Evolutionary conservation across 768 basidiomycete genomes (phyloP).

Genomic region (Cantharellus cinnabarinus): DNA sequence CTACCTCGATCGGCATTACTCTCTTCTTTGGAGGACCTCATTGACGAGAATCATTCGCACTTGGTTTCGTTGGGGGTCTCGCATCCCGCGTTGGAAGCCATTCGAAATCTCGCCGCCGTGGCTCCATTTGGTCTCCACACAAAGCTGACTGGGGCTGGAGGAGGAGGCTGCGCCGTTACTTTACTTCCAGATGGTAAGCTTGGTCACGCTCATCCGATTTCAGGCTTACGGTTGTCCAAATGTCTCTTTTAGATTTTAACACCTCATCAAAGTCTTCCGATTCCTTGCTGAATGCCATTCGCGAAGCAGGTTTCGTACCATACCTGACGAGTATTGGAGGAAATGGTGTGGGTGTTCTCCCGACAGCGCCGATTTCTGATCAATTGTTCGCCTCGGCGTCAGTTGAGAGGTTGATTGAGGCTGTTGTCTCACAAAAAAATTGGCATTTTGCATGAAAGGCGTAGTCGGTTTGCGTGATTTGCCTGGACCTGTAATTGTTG

Average conservation of each 20-base stretch:
- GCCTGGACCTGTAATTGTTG: too few species aligned
- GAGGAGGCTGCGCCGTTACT: slow-evolving; percentile 94
- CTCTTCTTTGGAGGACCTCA: slow-evolving; percentile 49
- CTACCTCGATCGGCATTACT: slow-evolving; percentile 46
- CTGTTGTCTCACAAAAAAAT: too few species aligned
- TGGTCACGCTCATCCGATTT: slow-evolving; percentile 6
- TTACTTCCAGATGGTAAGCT: slow-evolving; percentile 71
- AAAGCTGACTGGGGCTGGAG: slow-evolving; percentile 95
- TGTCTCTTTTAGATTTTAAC: background rate
- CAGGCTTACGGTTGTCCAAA: background rate
- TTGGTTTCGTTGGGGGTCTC: slow-evolving; percentile 77
- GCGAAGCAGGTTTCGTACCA: slow-evolving; percentile 52
- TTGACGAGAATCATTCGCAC: slow-evolving; percentile 75
- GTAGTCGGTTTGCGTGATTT: too few species aligned
- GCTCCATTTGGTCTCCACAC: slow-evolving; percentile 54
- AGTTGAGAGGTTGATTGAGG: too few species aligned
- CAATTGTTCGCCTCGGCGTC: too few species aligned
- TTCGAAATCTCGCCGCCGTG: slow-evolving; percentile 45
- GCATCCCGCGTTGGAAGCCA: slow-evolving; percentile 68
- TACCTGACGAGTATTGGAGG: slow-evolving; percentile 91
- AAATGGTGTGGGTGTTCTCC: slow-evolving; percentile 68
- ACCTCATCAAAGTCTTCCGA: slow-evolving; percentile 42
- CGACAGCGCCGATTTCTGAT: slow-evolving; percentile 1
- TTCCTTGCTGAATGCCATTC: slow-evolving; percentile 33
- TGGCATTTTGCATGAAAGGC: too few species aligned